Conservation (phyloP, 139 green algal species). For the Ostreobium quekettii region DNA sequence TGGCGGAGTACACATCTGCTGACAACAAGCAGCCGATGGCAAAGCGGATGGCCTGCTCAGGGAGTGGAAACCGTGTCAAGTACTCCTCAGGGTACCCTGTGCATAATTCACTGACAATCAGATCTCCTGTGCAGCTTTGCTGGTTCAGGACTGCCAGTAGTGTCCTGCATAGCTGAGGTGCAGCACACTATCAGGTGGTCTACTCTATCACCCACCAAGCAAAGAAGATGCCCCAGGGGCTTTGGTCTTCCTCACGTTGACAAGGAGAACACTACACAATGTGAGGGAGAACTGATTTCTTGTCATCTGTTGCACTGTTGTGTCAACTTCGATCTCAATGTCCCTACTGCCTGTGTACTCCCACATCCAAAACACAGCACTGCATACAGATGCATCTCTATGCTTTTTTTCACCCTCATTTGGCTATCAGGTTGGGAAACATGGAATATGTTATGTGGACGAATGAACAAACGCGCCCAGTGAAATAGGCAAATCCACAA, state of each 20-base stretch:
- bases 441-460: too few species aligned
- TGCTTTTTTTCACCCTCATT: too few species aligned
- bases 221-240: background rate
- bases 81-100: constrained; percentile 13
- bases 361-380: too few species aligned
- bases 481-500: too few species aligned
- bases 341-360: too few species aligned
- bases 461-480: too few species aligned
- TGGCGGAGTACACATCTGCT: background rate
- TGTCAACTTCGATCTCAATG: too few species aligned
- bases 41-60: background rate
- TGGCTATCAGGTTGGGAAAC: too few species aligned
- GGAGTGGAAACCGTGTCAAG: background rate
- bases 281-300: too few species aligned
- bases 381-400: too few species aligned
- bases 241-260: background rate
- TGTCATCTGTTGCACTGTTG: too few species aligned
- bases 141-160: background rate
- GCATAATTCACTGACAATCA: too few species aligned
- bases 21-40: background rate
- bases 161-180: background rate
- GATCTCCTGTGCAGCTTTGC: background rate
- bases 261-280: background rate
- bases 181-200: background rate
- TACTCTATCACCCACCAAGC: background rate